Conservation (phyloP, 495 filamentous ascomycete species). For the Talaromyces liani region DNA sequence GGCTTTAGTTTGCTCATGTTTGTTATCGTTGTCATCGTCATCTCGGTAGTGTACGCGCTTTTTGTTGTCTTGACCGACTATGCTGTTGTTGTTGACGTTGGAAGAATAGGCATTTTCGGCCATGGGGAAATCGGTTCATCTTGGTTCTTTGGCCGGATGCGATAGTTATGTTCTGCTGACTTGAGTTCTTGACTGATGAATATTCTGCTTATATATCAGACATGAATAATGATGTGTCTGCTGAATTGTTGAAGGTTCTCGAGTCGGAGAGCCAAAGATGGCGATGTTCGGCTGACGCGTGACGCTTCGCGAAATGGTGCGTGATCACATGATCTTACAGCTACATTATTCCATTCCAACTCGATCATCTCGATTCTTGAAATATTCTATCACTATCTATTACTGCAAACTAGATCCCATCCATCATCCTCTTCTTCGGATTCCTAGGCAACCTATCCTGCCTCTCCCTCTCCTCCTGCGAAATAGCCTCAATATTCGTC, state of each 20-base stretch:
- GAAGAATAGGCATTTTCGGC: constrained; percentile 6
- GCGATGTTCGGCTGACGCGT: neutral
- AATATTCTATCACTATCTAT: neutral
- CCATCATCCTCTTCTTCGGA: constrained; percentile 44
- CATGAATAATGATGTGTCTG: neutral
- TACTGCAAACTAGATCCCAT: constrained; percentile 10
- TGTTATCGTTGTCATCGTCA: neutral
- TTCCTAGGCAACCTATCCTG: constrained; percentile 30
- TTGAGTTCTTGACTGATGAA: neutral
- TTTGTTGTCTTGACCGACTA: neutral
- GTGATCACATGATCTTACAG: neutral
- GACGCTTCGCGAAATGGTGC: neutral
- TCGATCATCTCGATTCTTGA: neutral
- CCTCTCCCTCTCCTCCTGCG: constrained; percentile 25
- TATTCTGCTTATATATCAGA: neutral
- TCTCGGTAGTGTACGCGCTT: neutral
- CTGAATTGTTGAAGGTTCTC: neutral
- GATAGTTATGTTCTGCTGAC: neutral
- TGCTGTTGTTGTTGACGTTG: neutral
- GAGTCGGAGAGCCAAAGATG: neutral
- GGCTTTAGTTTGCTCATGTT: neutral
- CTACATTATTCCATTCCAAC: neutral
- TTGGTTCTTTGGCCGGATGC: neutral
- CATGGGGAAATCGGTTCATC: constrained; percentile 5
- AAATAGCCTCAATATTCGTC: constrained; percentile 29